Evolutionary conservation across 2,329 filamentous ascomycete genomes (phyloP), one percentile per base, ranked within the genome.

Genomic region (Pleurostoma richardsiae): DNA sequence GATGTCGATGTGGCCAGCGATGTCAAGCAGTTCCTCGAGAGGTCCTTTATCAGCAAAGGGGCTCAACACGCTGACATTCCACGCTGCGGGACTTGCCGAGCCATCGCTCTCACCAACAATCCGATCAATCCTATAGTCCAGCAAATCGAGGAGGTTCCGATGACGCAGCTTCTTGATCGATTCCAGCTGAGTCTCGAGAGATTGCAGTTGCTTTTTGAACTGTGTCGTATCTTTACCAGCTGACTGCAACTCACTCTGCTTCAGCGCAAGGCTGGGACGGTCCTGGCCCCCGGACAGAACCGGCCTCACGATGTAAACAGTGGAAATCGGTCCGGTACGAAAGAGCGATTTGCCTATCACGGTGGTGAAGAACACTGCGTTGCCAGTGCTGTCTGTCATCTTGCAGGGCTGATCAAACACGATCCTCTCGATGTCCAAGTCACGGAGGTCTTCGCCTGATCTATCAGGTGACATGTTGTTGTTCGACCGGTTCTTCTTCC

Each of bases 41-140:
- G 91, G 88, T 0, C 90, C 90, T 62, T 88, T 90, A 44, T 90
- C 86, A 8, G 88, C 87, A 56, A 88, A 78, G 42, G 91, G 86
- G 39, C 79, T 84, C 27, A 96, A 72, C 3, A 94, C 74, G 54
- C 81, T 86, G 45, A 95, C 77, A 29, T 82, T 85, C 86, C 89
- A 95, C 5, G 49, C 64, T 46, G 56, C 70, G 61, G 45, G 26
- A 55, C 51, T 49, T 6, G 57, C 53, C 10, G 63, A 61, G 43
- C 76, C 67, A 38, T 68, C 61, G 11, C 69, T 58, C 46, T 57
- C 55, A 41, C 65, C 42, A 57, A 68, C 52, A 47, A 52, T 64
- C 48, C 52, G 72, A 59, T 86, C 76, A 51, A 96, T 86, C 56
- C 88, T 90, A 68, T 90, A 95, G 51, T 91, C 90, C 48, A 95